Evolutionary conservation across 345 rosid species (phyloP).

Genomic region (Lepidium sativum): DNA sequence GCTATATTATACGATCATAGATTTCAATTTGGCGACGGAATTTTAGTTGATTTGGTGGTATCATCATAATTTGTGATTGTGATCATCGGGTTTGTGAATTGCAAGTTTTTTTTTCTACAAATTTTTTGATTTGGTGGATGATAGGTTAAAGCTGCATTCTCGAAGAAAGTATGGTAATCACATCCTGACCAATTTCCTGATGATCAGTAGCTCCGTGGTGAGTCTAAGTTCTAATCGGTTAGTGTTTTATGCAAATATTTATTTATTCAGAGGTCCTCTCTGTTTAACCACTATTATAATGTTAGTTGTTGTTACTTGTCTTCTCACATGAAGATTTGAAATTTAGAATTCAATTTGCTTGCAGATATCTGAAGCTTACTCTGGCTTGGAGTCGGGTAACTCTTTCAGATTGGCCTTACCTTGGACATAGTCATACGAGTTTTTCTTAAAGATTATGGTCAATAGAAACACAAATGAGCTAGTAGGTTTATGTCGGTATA

Average conservation of each 20-base stretch:
- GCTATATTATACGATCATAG: neutral
- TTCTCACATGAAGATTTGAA: neutral
- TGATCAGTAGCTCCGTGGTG: constrained; percentile 55
- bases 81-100: neutral
- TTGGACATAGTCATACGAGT: neutral
- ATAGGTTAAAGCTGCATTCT: constrained; percentile 80
- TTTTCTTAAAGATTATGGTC: constrained; percentile 11
- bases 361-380: constrained; percentile 72
- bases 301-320: too few species aligned
- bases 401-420: neutral
- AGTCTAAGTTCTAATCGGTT: constrained; percentile 72
- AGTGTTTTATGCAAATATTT: neutral
- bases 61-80: neutral
- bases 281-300: too few species aligned
- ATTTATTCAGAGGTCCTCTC: too few species aligned
- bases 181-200: constrained; percentile 83
- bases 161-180: constrained; percentile 75
- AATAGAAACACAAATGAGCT: constrained; percentile 31
- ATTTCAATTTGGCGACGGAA: neutral
- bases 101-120: too few species aligned
- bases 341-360: constrained; percentile 2
- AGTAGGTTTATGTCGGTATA: neutral
- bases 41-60: neutral
- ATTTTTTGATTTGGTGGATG: neutral
- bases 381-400: constrained; percentile 57